Percentiles rank a stretch among this genome's conserved stretches.
These are phyloP conservation scores for Camellia lanceoleosa DNA, from an alignment of 148 eudicot genomes.

Conservation along the genomic window DNA sequence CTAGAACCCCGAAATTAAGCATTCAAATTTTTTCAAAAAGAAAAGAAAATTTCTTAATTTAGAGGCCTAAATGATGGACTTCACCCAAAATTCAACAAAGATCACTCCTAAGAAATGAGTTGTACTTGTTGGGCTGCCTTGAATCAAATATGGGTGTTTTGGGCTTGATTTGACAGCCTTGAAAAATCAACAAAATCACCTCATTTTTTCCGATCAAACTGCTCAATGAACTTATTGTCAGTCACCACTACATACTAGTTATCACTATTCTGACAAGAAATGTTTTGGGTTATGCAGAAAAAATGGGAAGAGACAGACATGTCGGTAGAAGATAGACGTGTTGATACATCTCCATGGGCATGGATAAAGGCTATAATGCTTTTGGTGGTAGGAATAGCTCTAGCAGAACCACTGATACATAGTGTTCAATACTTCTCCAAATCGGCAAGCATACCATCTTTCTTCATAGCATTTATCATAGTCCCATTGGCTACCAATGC, in stretches of 20 bases:
- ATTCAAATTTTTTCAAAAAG: too few relatives aligned
- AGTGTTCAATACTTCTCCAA: slow-evolving; percentile 31
- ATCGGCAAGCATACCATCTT: slow-evolving; percentile 23
- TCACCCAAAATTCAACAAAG: too few relatives aligned
- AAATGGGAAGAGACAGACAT: slow-evolving; percentile 24
- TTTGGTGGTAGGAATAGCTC: slow-evolving; percentile 28
- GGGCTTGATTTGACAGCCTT: too few relatives aligned
- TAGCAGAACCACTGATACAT: slow-evolving; percentile 41
- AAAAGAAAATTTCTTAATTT: too few relatives aligned
- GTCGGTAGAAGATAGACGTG: slow-evolving; percentile 16
- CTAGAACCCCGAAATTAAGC: too few relatives aligned
- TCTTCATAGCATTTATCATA: slow-evolving; percentile 28
- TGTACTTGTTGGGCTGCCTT: too few relatives aligned
- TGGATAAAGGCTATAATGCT: slow-evolving; percentile 33
- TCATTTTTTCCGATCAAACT: too few relatives aligned
- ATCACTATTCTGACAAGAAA: not conserved
- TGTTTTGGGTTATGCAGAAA: slow-evolving; percentile 22
- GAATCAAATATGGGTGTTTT: too few relatives aligned
- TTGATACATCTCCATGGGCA: slow-evolving; percentile 17
- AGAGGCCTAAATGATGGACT: too few relatives aligned
- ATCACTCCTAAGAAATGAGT: too few relatives aligned
- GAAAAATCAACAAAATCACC: too few relatives aligned
- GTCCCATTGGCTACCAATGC: slow-evolving; percentile 44
- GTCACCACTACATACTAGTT: not conserved
- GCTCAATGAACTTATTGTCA: too few relatives aligned